Evolutionary conservation across 139 green algal genomes (phyloP), one percentile per base, ranked within the genome.

Genomic region (Desmodesmus armatus): DNA sequence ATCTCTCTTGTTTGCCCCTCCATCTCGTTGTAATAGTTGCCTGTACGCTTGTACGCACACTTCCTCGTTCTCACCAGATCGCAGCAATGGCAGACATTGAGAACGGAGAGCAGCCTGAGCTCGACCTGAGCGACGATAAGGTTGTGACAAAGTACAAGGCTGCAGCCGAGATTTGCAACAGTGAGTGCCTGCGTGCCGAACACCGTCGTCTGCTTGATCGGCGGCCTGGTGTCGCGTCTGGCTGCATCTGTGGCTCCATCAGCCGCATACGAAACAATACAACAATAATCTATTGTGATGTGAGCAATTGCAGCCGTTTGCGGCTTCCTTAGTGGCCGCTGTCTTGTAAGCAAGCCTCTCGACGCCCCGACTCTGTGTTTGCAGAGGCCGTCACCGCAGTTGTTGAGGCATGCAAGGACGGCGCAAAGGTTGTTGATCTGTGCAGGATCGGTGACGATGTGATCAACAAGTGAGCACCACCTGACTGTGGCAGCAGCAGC

Each of bases 81-180:
- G n/a, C n/a, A n/a, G n/a, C n/a, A n/a, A n/a, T n/a, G n/a, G 67
- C 77, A 31, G 66, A 70, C 49, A 78, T 51, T n/a, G 70, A 79
- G n/a, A 58, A 80, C 66, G 87, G 27, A 2, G 90, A 96, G 62
- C 67, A 91, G 70, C 71, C 91, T 44, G 91, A 96, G 93, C 87
- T 96, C 47, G 92, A 95, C 76, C 87, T 98, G 4, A 89, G 65
- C 82, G 93, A 94, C 80, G 90, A 93, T 33, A 96, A 99, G 85
- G 97, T 99, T 19, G 97, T 99, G 3, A 99, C 97, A 49, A 99
- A 99, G 91, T 99, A 99, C 94, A 99, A 99, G 89, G 93, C 95
- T 44, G 97, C 97, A 3, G 95, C 97, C 19, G 97, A 99, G 71
- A 98, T 99, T 82, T 92, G 91, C 65, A 99, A 99, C 89, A 95